These are phyloP conservation scores for Elymus sibiricus DNA, from an alignment of 176 grass and related monocot genomes.

Conservation along the genomic window DNA sequence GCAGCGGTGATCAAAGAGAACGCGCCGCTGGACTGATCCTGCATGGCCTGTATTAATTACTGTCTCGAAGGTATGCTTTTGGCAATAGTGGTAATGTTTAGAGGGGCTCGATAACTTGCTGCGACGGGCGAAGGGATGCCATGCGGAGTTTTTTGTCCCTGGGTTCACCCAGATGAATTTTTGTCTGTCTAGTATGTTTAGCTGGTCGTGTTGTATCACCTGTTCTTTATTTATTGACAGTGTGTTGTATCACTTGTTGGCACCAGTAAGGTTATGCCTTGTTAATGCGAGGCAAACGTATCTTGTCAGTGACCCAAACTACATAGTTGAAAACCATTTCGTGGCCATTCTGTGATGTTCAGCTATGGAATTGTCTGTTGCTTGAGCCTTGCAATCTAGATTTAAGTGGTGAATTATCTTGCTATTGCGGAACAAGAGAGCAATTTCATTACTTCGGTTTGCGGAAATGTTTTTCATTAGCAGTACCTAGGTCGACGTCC, in stretches of 20 bases:
- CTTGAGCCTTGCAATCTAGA: neutral
- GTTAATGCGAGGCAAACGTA: neutral
- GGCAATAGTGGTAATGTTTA: neutral
- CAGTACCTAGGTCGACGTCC: too few relatives aligned
- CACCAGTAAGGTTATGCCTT: neutral
- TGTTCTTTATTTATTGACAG: neutral
- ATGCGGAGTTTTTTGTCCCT: constrained; percentile 11
- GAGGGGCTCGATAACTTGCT: neutral
- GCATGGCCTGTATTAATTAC: neutral
- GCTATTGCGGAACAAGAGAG: neutral
- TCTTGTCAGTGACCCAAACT: neutral
- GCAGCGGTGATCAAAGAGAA: constrained; percentile 72
- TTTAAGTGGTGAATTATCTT: neutral
- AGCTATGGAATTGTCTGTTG: neutral
- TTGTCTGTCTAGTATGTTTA: neutral
- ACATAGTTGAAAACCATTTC: neutral
- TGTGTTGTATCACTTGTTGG: neutral
- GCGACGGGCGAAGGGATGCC: constrained; percentile 2
- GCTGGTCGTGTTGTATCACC: neutral
- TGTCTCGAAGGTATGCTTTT: neutral
- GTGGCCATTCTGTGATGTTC: too few relatives aligned
- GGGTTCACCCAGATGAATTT: neutral
- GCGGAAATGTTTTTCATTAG: too few relatives aligned
- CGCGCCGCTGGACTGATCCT: constrained; percentile 49
- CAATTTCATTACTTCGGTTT: neutral